phyloP scores from a whole-genome alignment of 371 early-diverging fungal genomes.

The Lichtheimia ornata region DNA sequence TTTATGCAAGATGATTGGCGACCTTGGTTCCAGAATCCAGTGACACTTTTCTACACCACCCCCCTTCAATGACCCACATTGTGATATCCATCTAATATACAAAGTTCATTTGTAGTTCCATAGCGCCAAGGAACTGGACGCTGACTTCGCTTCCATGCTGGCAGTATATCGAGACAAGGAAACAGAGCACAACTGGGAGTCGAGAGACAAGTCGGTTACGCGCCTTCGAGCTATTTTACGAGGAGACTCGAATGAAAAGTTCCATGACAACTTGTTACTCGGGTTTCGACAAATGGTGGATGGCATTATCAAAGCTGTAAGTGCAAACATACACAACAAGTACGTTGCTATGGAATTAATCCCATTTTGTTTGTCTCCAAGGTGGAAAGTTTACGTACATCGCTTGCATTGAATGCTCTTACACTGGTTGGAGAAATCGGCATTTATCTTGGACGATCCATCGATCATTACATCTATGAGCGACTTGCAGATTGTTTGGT shows the following conservation, averaged over 20 bases:
- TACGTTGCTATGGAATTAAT: neutral
- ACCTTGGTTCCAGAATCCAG: neutral
- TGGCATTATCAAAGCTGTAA: conserved; percentile 50
- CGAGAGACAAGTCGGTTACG: conserved; percentile 24
- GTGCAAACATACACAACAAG: neutral
- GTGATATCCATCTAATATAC: neutral
- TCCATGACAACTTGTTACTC: conserved; percentile 30
- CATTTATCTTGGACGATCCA: conserved; percentile 29
- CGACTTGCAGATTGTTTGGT: conserved; percentile 39
- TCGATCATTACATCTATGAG: conserved; percentile 44
- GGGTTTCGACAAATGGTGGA: conserved; percentile 45
- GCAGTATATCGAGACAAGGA: conserved; percentile 29
- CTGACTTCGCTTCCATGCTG: conserved; percentile 19
- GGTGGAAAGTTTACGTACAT: conserved; percentile 51
- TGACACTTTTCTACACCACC: neutral
- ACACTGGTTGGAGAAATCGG: conserved; percentile 42
- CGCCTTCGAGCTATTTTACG: conserved; percentile 35
- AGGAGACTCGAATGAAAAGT: conserved; percentile 42
- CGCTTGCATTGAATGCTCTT: conserved; percentile 43
- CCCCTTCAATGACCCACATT: neutral
- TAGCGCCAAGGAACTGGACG: conserved; percentile 27
- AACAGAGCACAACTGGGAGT: conserved; percentile 36
- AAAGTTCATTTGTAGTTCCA: conserved; percentile 13
- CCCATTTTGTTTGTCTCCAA: conserved; percentile 2
- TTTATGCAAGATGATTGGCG: neutral